Conservation (phyloP, 768 basidiomycete species). For the Boletus tomentosulus region DNA sequence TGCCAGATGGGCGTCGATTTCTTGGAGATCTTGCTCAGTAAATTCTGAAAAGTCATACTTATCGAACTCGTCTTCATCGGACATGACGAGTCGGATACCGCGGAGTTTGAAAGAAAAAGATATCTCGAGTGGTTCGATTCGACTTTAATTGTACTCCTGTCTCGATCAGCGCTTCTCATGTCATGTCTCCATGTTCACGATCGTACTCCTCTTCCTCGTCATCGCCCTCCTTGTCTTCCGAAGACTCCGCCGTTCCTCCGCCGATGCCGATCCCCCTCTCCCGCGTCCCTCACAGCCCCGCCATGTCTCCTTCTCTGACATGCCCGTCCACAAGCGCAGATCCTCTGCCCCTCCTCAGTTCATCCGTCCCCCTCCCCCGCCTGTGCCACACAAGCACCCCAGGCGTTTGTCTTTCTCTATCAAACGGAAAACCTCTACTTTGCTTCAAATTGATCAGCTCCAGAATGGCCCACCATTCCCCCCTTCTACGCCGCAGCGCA, state of each 20-base stretch:
- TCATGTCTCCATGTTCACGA: slow-evolving; percentile 4
- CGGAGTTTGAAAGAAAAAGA: slow-evolving; percentile 18
- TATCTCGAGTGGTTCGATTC: slow-evolving; percentile 10
- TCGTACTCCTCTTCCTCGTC: slow-evolving; percentile 7
- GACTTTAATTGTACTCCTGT: not conserved
- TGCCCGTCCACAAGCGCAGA: not conserved
- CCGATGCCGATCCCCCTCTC: not conserved
- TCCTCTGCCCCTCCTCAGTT: not conserved
- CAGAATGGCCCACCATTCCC: not conserved
- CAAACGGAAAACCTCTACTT: not conserved
- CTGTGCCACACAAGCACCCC: not conserved
- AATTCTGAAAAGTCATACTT: slow-evolving; percentile 52
- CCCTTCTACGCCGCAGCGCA: not conserved
- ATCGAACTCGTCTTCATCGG: slow-evolving; percentile 39
- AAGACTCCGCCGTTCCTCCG: not conserved
- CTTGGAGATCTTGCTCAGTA: slow-evolving; percentile 52
- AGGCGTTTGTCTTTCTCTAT: not conserved
- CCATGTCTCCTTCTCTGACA: slow-evolving; percentile 15
- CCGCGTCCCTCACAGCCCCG: slow-evolving; percentile 1
- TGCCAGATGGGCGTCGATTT: slow-evolving; percentile 26
- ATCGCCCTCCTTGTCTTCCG: not conserved
- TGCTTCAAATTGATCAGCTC: not conserved
- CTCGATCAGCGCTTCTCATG: not conserved
- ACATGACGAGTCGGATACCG: slow-evolving; percentile 15
- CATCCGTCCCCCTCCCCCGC: not conserved